phyloP scores from a whole-genome alignment of 768 basidiomycete genomes.

The Hypholoma sublateritium region DNA sequence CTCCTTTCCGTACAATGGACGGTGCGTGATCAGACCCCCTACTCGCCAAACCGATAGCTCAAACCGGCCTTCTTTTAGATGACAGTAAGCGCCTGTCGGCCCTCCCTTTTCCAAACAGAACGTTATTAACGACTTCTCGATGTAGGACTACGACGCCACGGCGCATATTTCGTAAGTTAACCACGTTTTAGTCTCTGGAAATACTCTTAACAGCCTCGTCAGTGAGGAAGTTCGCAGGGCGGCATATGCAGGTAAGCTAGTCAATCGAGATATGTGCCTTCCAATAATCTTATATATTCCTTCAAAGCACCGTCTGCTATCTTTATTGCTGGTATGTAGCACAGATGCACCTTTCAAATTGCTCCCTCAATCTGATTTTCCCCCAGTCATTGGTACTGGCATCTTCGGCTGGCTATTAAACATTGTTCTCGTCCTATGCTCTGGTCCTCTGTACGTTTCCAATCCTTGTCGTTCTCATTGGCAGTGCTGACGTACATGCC shows the following conservation, averaged over 20 bases:
- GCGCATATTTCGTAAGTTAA: slow-evolving; percentile 74
- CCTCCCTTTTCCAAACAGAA: background rate
- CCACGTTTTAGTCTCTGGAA: background rate
- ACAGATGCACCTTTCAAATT: background rate
- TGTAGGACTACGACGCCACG: slow-evolving; percentile 76
- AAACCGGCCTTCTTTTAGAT: slow-evolving; percentile 39
- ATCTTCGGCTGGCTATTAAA: slow-evolving; percentile 85
- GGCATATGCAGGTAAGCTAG: slow-evolving; percentile 61
- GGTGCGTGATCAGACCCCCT: slow-evolving; percentile 36
- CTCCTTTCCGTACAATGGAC: slow-evolving; percentile 88
- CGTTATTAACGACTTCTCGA: slow-evolving; percentile 2
- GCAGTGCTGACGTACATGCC: background rate
- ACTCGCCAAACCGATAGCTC: slow-evolving; percentile 4
- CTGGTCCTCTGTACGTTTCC: slow-evolving; percentile 64
- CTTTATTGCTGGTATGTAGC: slow-evolving; percentile 50
- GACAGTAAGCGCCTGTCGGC: slow-evolving; percentile 41
- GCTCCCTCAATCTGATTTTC: slow-evolving; percentile 3
- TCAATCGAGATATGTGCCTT: no score
- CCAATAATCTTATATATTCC: background rate
- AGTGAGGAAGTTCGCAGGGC: slow-evolving; percentile 82
- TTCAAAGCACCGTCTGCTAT: slow-evolving; percentile 53
- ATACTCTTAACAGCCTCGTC: background rate
- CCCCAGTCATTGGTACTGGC: slow-evolving; percentile 68
- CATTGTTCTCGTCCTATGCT: slow-evolving; percentile 83
- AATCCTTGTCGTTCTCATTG: background rate